Percentiles rank a stretch among this genome's conserved stretches.
Evolutionary conservation across 2,329 filamentous ascomycete species (phyloP).

Genomic region (Leptographium wingfieldii): DNA sequence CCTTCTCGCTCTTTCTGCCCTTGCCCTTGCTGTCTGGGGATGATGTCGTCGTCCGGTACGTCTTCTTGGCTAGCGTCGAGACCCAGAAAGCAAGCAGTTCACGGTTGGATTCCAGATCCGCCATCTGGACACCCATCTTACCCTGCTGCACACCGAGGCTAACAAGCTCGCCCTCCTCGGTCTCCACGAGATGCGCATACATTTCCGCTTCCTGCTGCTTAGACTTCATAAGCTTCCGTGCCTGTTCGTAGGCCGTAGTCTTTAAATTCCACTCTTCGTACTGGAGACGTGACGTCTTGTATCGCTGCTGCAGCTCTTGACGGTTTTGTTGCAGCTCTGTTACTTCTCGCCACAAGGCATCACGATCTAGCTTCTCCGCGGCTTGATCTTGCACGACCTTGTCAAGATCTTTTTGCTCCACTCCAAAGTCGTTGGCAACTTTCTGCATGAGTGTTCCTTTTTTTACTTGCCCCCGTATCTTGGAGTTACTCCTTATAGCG

Average conservation of each 20-base stretch:
- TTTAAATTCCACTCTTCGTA: neutral
- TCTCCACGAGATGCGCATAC: neutral
- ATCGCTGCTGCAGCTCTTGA: neutral
- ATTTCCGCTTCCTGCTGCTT: neutral
- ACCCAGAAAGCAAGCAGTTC: neutral
- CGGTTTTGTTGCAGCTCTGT: neutral
- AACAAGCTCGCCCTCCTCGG: neutral
- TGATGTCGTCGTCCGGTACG: neutral
- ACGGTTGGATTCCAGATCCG: neutral
- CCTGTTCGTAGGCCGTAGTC: too few species aligned
- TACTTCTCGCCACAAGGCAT: neutral
- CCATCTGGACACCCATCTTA: neutral
- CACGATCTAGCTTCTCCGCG: neutral
- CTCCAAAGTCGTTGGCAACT: neutral
- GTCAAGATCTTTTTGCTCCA: neutral
- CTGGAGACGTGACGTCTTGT: too few species aligned
- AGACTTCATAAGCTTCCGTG: neutral
- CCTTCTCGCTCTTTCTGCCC: neutral
- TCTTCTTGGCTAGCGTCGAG: neutral
- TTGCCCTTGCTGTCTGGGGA: constrained; percentile 5
- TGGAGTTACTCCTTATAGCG: neutral
- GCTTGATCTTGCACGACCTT: neutral
- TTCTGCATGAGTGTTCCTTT: neutral
- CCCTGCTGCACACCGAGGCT: neutral
- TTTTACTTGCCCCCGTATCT: neutral